Evolutionary conservation across 2,329 filamentous ascomycete species (phyloP).

Genomic region (Cladosporium velox): DNA sequence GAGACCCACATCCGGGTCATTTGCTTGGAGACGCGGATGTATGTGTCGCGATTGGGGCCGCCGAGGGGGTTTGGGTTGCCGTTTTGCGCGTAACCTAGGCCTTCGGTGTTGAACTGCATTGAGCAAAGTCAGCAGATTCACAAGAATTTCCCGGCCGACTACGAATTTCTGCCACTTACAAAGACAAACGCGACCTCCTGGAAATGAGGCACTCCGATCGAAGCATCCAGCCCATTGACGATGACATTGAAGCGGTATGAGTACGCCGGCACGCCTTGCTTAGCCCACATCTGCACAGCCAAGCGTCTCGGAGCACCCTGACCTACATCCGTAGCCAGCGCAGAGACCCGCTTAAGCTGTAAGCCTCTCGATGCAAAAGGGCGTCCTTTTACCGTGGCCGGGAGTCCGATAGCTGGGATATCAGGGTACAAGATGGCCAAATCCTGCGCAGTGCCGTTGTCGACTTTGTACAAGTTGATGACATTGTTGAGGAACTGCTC

Average conservation of each 20-base stretch:
- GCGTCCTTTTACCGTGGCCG: conserved; percentile 24
- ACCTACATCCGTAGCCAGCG: conserved; percentile 28
- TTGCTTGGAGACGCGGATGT: conserved; percentile 46
- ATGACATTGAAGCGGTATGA: conserved; percentile 51
- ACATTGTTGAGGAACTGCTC: conserved; percentile 27
- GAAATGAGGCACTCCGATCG: conserved; percentile 42
- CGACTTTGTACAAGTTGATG: conserved; percentile 24
- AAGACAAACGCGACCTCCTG: conserved; percentile 58
- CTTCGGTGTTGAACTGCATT: conserved; percentile 48
- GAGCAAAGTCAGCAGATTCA: no score
- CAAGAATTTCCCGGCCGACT: no score
- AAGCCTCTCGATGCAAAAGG: conserved; percentile 27
- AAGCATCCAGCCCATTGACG: conserved; percentile 34
- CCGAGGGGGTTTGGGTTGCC: conserved; percentile 32
- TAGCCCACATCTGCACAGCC: conserved; percentile 28
- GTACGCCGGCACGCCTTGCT: conserved; percentile 32
- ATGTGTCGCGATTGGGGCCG: conserved; percentile 37
- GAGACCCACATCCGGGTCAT: conserved; percentile 57
- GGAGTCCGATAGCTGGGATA: conserved; percentile 32
- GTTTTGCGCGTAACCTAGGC: conserved; percentile 49
- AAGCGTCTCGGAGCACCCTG: conserved; percentile 25
- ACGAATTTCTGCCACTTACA: background rate
- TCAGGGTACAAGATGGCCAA: conserved; percentile 37
- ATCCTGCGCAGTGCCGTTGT: conserved; percentile 40
- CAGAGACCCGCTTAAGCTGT: conserved; percentile 29